Percentiles rank a stretch among this genome's conserved stretches.
Conservation (phyloP, 176 grass and related monocot genomes). For the Oryza nivara region DNA sequence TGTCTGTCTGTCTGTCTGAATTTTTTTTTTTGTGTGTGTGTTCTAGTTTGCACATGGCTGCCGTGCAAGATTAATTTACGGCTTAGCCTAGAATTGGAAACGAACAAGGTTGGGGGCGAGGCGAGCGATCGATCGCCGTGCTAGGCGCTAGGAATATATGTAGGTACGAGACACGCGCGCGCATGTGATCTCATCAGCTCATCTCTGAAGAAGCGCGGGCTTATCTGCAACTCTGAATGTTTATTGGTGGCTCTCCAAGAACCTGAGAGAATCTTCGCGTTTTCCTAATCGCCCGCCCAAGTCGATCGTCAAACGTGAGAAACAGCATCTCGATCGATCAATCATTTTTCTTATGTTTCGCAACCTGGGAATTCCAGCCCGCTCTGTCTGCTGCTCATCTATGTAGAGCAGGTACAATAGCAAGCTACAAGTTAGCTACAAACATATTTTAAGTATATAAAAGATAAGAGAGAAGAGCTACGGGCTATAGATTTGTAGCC, state of each 20-base stretch:
- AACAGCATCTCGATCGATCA: not conserved
- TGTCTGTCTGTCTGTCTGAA: not conserved
- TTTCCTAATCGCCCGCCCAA: not conserved
- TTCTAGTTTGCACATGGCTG: not conserved
- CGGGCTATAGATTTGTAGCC: too few relatives aligned
- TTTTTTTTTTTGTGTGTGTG: not conserved
- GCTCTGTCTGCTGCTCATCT: too few relatives aligned
- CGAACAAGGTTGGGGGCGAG: not conserved
- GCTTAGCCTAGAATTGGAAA: conserved; percentile 11
- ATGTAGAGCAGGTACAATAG: not conserved
- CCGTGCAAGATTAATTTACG: not conserved
- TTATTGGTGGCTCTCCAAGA: conserved; percentile 16
- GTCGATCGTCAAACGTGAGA: conserved; percentile 28
- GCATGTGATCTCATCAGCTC: conserved; percentile 5
- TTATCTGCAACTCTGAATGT: conserved; percentile 14
- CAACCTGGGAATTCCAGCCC: conserved; percentile 15
- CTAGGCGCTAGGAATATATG: not conserved
- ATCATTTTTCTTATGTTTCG: not conserved
- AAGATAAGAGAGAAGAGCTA: too few relatives aligned
- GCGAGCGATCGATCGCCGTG: not conserved
- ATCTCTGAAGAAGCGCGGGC: not conserved
- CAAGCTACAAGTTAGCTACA: too few relatives aligned
- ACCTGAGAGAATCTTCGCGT: conserved; percentile 21
- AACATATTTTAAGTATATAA: too few relatives aligned
- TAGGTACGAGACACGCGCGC: not conserved